Evolutionary conservation across 2,329 filamentous ascomycete genomes (phyloP).

Genomic region (Lachnellula arida): DNA sequence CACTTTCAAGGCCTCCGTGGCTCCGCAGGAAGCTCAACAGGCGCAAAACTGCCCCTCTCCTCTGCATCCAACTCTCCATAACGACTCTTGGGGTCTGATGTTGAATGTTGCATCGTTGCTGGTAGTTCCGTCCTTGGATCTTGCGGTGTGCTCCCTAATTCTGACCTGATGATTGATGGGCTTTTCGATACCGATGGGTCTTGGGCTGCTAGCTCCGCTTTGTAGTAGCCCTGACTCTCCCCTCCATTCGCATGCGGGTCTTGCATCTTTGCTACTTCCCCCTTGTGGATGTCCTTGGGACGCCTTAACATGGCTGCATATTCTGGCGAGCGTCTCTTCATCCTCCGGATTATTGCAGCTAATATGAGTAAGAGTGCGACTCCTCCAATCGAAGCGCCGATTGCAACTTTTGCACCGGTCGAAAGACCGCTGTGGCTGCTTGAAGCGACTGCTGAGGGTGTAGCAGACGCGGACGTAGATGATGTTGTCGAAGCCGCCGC

Average conservation of each 20-base stretch:
- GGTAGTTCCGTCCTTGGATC: not conserved
- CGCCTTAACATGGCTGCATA: not conserved
- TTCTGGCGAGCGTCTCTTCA: not conserved
- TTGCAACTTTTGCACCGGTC: not conserved
- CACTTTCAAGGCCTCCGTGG: not conserved
- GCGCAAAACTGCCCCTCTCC: not conserved
- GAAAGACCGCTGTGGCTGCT: not conserved
- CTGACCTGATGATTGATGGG: not conserved
- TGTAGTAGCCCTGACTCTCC: not conserved
- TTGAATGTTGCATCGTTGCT: not conserved
- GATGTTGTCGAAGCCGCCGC: not conserved
- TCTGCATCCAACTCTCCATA: not conserved
- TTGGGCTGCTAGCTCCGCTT: not conserved
- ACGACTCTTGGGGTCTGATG: not conserved
- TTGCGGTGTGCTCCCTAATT: not conserved
- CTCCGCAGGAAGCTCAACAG: not conserved
- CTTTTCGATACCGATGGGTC: not conserved
- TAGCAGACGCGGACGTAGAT: not conserved
- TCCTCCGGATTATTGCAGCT: not conserved
- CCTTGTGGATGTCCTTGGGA: not conserved
- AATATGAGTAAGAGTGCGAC: not conserved
- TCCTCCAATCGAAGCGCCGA: not conserved
- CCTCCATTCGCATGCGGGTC: not conserved
- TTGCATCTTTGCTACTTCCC: not conserved
- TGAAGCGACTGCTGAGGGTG: not conserved